A percentile compares a stretch with the other conserved stretches of the same genome.
These are phyloP conservation scores for Solanum tarijense DNA, from an alignment of 257 asterid genomes.

Conservation along the genomic window DNA sequence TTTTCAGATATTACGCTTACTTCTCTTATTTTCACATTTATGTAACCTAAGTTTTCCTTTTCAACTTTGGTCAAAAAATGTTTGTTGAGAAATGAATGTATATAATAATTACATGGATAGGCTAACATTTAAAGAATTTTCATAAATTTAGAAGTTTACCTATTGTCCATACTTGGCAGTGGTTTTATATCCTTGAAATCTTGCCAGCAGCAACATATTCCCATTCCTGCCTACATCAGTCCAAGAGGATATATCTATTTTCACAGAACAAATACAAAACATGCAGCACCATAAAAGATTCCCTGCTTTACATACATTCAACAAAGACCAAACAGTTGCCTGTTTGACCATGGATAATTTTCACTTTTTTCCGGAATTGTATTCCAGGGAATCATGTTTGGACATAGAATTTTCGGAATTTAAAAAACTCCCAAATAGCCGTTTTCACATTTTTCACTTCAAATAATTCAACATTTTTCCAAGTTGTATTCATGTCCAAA, in stretches of 20 bases:
- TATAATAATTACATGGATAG: neutral
- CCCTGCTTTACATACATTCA: neutral
- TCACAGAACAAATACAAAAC: neutral
- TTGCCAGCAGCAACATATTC: neutral
- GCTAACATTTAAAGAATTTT: neutral
- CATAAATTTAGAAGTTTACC: neutral
- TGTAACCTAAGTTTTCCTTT: neutral
- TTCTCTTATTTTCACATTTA: too few relatives aligned
- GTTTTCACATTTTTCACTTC: neutral
- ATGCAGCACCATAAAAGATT: neutral
- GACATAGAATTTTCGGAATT: neutral
- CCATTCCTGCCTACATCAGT: neutral
- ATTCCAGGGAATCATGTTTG: neutral
- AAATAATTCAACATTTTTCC: neutral
- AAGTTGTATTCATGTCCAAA: neutral
- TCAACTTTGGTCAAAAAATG: neutral
- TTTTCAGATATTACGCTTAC: too few relatives aligned
- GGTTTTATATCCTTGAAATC: neutral
- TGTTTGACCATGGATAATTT: neutral
- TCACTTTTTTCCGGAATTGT: neutral
- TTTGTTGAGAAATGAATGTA: neutral
- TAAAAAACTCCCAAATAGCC: neutral
- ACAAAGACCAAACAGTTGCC: neutral
- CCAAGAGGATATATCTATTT: neutral
- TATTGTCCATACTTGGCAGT: neutral